A percentile compares a stretch with the other conserved stretches of the same genome.
Evolutionary conservation across 805 yeast genomes (phyloP).

Genomic region (Saccharomycodes ludwigii): DNA sequence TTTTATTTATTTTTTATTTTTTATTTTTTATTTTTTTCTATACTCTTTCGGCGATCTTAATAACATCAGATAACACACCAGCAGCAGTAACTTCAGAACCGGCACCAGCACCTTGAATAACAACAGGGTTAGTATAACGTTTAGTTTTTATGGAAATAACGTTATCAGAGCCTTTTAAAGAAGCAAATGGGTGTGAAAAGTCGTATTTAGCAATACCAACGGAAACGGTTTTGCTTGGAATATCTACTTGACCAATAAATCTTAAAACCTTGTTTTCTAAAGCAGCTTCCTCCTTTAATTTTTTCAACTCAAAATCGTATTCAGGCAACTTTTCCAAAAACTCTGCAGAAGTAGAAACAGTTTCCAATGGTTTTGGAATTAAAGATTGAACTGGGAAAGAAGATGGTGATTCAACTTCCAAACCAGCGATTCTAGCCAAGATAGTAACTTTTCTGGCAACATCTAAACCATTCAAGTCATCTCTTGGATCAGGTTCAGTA

Average conservation of each 20-base stretch:
- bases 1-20: not conserved
- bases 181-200: constrained; percentile 87
- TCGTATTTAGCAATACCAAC: constrained; percentile 87
- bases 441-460: constrained; percentile 98
- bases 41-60: constrained; percentile 83
- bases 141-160: constrained; percentile 85
- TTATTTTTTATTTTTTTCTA: constrained; percentile 7
- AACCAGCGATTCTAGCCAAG: constrained; percentile 85
- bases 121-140: constrained; percentile 86
- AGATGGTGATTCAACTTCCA: constrained; percentile 72
- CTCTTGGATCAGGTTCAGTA: constrained; percentile 99
- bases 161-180: constrained; percentile 91
- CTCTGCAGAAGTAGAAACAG: constrained; percentile 60
- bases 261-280: constrained; percentile 78
- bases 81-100: constrained; percentile 69
- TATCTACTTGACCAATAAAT: constrained; percentile 85
- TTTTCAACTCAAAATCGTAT: constrained; percentile 69
- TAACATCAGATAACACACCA: constrained; percentile 89
- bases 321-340: constrained; percentile 72
- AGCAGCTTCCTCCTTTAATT: constrained; percentile 70
- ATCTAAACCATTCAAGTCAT: constrained; percentile 94
- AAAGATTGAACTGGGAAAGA: constrained; percentile 91
- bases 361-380: constrained; percentile 78
- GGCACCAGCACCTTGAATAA: constrained; percentile 96
- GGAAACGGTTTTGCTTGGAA: constrained; percentile 52